Evolutionary conservation across 1,139 yeast species (phyloP).

Genomic region (Saccharomyces hybrid): DNA sequence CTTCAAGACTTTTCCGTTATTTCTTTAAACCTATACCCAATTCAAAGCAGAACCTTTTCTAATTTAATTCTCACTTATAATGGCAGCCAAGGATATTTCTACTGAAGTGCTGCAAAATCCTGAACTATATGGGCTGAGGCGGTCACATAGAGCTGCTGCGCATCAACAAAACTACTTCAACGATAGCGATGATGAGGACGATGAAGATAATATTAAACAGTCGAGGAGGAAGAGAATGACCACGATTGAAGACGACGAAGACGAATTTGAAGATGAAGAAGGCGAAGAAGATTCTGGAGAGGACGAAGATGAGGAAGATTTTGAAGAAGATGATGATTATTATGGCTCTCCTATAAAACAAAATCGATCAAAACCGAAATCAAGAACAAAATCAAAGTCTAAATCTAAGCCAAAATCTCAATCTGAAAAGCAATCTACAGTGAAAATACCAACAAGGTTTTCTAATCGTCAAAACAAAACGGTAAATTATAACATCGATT

Average conservation of each 20-base stretch:
- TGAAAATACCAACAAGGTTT: conserved; percentile 46
- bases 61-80: conserved; percentile 5
- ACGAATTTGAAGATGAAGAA: conserved; percentile 18
- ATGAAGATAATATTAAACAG: conserved; percentile 18
- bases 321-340: conserved; percentile 31
- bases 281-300: conserved; percentile 30
- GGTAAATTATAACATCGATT: conserved; percentile 72
- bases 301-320: conserved; percentile 24
- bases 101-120: conserved; percentile 51
- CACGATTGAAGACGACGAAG: conserved; percentile 23
- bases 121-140: conserved; percentile 83
- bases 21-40: neutral
- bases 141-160: conserved; percentile 65
- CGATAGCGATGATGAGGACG: conserved; percentile 34
- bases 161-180: conserved; percentile 37
- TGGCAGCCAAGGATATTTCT: conserved; percentile 25
- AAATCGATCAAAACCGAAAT: conserved; percentile 10
- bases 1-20: neutral
- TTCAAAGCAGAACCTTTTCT: neutral
- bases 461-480: conserved; percentile 65
- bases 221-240: conserved; percentile 21
- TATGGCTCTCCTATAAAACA: conserved; percentile 26
- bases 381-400: conserved; percentile 3
- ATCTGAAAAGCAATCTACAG: conserved; percentile 13
- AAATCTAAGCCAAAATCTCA: conserved; percentile 13